A percentile compares a stretch with the other conserved stretches of the same genome.
Conservation (phyloP, 768 basidiomycete genomes). For the Boletellus ananas region DNA sequence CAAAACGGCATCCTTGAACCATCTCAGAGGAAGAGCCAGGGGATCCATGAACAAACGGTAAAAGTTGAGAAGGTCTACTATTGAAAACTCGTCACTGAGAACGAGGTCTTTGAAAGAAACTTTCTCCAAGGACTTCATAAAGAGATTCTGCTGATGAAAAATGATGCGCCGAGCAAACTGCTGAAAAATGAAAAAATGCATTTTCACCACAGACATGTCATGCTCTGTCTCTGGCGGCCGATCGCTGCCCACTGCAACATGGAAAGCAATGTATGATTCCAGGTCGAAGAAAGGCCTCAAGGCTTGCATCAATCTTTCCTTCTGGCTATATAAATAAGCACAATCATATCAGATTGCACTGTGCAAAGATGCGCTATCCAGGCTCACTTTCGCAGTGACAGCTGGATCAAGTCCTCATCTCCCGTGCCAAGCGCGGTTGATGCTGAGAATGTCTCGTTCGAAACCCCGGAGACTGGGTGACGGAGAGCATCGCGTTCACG, state of each 20-base stretch:
- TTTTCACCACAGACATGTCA: neutral
- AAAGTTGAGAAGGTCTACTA: conserved; percentile 20
- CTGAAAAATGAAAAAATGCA: conserved; percentile 1
- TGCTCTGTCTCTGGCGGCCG: neutral
- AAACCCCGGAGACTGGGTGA: neutral
- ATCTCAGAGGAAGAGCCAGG: conserved; percentile 16
- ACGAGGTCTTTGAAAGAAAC: conserved; percentile 34
- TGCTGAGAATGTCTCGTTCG: neutral
- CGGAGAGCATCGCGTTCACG: neutral
- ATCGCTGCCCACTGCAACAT: no score
- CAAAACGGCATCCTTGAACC: conserved; percentile 28
- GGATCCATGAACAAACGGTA: neutral
- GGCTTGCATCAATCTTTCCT: neutral
- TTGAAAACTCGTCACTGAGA: conserved; percentile 29
- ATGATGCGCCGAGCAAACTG: conserved; percentile 31
- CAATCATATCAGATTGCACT: neutral
- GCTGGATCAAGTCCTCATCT: conserved; percentile 17
- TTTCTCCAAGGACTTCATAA: conserved; percentile 26
- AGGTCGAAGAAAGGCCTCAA: conserved; percentile 1
- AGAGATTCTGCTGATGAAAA: conserved; percentile 27
- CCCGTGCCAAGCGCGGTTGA: neutral
- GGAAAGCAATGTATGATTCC: neutral
- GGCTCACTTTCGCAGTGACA: conserved; percentile 11
- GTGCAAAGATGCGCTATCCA: neutral
- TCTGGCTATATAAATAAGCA: conserved; percentile 1